A percentile compares a stretch with the other conserved stretches of the same genome.
These are phyloP conservation scores for Bipolaris zeicola DNA, from an alignment of 2,329 filamentous ascomycete genomes.

Conservation along the genomic window DNA sequence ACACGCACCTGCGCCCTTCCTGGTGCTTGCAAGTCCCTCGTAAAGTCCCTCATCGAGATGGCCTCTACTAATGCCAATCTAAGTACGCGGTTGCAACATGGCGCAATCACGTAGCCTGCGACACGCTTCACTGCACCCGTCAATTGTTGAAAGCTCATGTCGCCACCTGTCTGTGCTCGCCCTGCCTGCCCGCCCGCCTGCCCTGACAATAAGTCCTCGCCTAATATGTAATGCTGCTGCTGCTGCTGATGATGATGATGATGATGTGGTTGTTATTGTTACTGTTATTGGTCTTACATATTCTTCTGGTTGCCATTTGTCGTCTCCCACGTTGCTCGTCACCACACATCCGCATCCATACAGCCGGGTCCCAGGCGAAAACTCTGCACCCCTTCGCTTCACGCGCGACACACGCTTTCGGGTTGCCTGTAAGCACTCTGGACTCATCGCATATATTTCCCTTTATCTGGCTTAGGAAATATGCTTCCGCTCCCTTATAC, in stretches of 20 bases:
- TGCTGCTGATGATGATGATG: neutral
- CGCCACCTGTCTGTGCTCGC: neutral
- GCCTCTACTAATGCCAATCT: conserved; percentile 9
- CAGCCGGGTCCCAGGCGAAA: conserved; percentile 29
- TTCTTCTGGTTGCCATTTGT: neutral
- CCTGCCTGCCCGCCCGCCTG: conserved; percentile 24
- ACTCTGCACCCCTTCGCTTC: conserved; percentile 25
- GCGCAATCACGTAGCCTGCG: conserved; percentile 17
- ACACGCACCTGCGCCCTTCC: neutral
- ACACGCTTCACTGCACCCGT: conserved; percentile 11
- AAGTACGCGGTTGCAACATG: conserved; percentile 8
- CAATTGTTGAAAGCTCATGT: conserved; percentile 15
- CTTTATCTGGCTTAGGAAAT: conserved; percentile 2
- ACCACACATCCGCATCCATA: conserved; percentile 28
- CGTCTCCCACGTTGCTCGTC: conserved; percentile 15
- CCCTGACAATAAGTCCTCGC: conserved; percentile 16
- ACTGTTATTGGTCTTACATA: neutral
- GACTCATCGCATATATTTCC: conserved; percentile 8
- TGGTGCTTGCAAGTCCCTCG: conserved; percentile 9
- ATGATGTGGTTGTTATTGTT: neutral
- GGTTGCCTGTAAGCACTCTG: conserved; percentile 19
- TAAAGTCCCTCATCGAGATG: conserved; percentile 23
- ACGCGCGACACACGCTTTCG: conserved; percentile 28
- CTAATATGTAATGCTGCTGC: conserved; percentile 9
- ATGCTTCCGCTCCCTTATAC: neutral